Percentiles rank a stretch among this genome's conserved stretches.
phyloP scores from a whole-genome alignment of 805 yeast species.

The Candida ficus region DNA sequence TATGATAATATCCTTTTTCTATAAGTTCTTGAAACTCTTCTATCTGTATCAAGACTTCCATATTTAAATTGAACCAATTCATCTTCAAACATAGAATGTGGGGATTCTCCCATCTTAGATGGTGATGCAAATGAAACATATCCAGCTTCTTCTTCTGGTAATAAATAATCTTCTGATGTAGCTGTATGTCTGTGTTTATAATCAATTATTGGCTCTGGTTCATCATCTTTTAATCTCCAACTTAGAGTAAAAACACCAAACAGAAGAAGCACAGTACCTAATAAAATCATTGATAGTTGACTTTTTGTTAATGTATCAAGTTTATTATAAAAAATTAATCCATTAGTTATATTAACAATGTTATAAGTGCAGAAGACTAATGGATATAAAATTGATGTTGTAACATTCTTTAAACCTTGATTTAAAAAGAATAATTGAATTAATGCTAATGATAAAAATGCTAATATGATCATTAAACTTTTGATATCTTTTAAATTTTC shows the following conservation, averaged over 20 bases:
- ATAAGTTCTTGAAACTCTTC: neutral
- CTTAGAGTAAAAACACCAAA: constrained; percentile 73
- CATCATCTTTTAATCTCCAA: constrained; percentile 71
- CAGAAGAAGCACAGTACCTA: constrained; percentile 59
- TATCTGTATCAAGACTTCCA: constrained; percentile 12
- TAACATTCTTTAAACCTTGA: constrained; percentile 61
- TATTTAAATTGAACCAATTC: constrained; percentile 10
- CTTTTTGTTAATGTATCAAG: neutral
- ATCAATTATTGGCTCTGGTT: constrained; percentile 48
- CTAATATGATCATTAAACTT: constrained; percentile 45
- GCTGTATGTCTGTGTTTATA: neutral
- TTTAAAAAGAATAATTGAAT: constrained; percentile 71
- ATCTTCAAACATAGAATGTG: neutral
- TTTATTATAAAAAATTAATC: constrained; percentile 30
- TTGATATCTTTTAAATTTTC: constrained; percentile 35
- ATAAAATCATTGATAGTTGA: constrained; percentile 24
- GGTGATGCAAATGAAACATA: constrained; percentile 40
- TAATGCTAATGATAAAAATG: constrained; percentile 60
- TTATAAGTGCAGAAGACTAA: constrained; percentile 81
- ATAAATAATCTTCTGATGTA: neutral
- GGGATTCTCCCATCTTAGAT: constrained; percentile 17
- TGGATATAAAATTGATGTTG: constrained; percentile 80
- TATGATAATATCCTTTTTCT: constrained; percentile 37
- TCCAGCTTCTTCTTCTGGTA: constrained; percentile 17
- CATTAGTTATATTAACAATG: constrained; percentile 42